These are phyloP conservation scores for Pugionium dolabratum DNA, from an alignment of 345 rosid genomes.

Conservation along the genomic window DNA sequence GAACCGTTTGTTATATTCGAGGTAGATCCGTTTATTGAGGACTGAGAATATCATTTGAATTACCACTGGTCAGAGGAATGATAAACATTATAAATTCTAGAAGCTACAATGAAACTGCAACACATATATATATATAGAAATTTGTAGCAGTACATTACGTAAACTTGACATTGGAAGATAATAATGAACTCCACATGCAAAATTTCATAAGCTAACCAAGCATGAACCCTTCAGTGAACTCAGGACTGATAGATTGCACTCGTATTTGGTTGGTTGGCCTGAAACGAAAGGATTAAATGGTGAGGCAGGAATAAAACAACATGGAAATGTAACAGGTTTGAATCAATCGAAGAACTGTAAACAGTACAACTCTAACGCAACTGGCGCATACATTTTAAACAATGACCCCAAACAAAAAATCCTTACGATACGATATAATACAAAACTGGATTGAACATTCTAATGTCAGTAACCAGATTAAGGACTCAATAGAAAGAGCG, in stretches of 20 bases:
- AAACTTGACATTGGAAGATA: slow-evolving; percentile 75
- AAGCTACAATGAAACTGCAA: slow-evolving; percentile 13
- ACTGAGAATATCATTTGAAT: slow-evolving; percentile 50
- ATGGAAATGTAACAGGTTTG: slow-evolving; percentile 3
- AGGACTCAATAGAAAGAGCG: neutral
- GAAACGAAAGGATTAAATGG: slow-evolving; percentile 13
- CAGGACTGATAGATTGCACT: slow-evolving; percentile 7
- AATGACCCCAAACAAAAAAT: too few relatives aligned
- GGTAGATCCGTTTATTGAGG: slow-evolving; percentile 75
- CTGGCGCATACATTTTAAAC: too few relatives aligned
- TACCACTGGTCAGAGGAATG: slow-evolving; percentile 20
- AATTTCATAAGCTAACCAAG: slow-evolving; percentile 31
- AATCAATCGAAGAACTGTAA: slow-evolving; percentile 14
- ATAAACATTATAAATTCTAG: neutral
- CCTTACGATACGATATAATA: too few relatives aligned
- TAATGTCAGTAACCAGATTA: slow-evolving; percentile 17
- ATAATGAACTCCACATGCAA: slow-evolving; percentile 56
- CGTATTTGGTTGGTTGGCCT: slow-evolving; percentile 25
- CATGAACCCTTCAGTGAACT: slow-evolving; percentile 15
- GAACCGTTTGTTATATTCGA: slow-evolving; percentile 77
- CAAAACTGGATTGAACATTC: slow-evolving; percentile 6
- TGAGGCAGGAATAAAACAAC: neutral
- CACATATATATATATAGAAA: slow-evolving; percentile 15
- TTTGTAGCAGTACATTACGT: slow-evolving; percentile 60
- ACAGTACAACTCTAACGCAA: too few relatives aligned